Base-by-base conservation (phyloP, 805 yeast genomes). In the Blastobotrys attinorum region DNA sequence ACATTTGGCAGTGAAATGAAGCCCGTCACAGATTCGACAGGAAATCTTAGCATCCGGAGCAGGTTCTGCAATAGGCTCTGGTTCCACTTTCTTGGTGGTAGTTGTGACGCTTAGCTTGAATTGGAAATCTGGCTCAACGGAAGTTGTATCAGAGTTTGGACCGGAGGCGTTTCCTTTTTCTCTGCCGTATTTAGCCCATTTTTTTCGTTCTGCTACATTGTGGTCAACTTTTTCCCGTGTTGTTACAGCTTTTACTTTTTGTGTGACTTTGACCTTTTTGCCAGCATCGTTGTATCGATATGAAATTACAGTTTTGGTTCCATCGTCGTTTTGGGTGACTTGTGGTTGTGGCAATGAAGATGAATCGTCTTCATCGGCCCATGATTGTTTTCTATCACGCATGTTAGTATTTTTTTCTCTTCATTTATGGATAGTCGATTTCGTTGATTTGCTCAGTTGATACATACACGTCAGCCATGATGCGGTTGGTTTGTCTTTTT, bases 11-110 rank as follows among this genome's bases (percentile, higher is more conserved):
- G 97, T 84, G 76, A 81, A 85, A 73, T 92, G 99, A 54, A 79
- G 83, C 61, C 96, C 96, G 48, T 83, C 84, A 82, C 99, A 92
- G 44, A 75, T 70, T 76, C 97, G 85, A 77, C 98, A 92, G 56
- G 66, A 69, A 49, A 75, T 62, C 52, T 62, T 66, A 60, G 65
- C 68, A 70, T 61, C 72, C 57, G 64, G 67, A 59, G 64, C 72
- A 43, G 65, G 62, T 42, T 67, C 70, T 56, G 73, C 73, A 48
- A 69, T 71, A 62, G 80, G 83, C 61, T 77, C 83, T 60, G 79
- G 80, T 67, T 81, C 79, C 60, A 80, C 89, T 38, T 51, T 44
- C 37, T 52, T 42, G 39, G 47, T 49, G 41, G 50, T 50, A 29
- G 54, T 42, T 49, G 56, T 53, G 43, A 59, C 76, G 45, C 85